Evolutionary conservation across 257 asterid genomes (phyloP), one percentile per base, ranked within the genome.

Genomic region (Penstemon barbatus): DNA sequence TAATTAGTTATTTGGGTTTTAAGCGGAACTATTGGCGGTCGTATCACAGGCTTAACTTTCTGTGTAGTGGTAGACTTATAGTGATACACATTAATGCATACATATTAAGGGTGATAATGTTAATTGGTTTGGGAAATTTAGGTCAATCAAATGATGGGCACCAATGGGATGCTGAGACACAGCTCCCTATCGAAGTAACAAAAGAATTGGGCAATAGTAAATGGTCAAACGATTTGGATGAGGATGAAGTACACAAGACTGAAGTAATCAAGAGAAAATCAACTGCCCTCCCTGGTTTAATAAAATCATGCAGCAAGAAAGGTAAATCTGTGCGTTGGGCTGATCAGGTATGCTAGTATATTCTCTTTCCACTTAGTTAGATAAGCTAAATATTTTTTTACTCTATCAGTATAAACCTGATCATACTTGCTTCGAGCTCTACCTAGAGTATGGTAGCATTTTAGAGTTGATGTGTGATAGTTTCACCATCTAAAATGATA

Each of bases 271-370:
- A 55, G 57, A 74, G 74, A 79, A 90, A 82, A 39, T 72, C 83
- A 51, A 74, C 73, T 68, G 70, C 80, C 62, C 79, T 80, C 74
- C 75, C 92, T 72, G 80, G 86, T 66, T 80, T 81, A 77, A 68
- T 56, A 8, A 79, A 83, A 75, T 78, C 93, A 68, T 79, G 70
- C 81, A 70, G 86, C 74, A 90, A 90, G 88, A 85, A 85, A 85
- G 96, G 99, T 84, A 90, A 93, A 86, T 84, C 92, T 66, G 89
- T 93, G 59, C 94, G 88, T 85, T 93, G 97, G 99, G 89, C 95
- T 69, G 99, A 90, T 77, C 78, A 93, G 99, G 97, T 93, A 93
- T 79, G 85, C 67, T 25, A 74, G 46, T 63, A 48, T 54, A 42
- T 44, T 61, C 48, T 40, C 50, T 65, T 45, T 41, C 55, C 12